Base-by-base conservation (phyloP, 495 filamentous ascomycete species). In the Aspergillus campestris region DNA sequence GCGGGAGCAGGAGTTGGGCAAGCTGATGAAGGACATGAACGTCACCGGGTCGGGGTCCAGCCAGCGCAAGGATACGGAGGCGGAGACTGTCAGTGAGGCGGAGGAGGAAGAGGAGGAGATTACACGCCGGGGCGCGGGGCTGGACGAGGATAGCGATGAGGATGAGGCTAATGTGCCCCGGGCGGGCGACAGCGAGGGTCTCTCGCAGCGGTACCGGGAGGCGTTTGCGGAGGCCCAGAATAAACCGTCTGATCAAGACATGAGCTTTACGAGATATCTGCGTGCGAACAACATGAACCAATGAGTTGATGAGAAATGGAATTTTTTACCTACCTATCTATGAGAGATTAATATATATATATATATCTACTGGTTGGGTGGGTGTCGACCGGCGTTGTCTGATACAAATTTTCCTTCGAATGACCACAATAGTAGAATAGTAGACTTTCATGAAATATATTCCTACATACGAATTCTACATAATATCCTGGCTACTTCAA, bases 1-100 rank as follows among this genome's bases (percentile, higher is more conserved):
- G 44, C 72, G 87, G 31, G 80, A 95, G 57, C 75, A 84, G 56
- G 90, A 97, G 58, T 67, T 97, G 33, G 83, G 84, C 18, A 87
- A 85, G 72, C 71, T 97, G 64, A 95, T 99, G 91, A 84, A 84
- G 58, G 92, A 91, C 51, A 91, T 99, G 86, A 76, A 78, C 30
- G 83, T 97, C 53, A 71, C 74, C 12, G 71, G 72, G 6, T 61
- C 69, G n/a, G 60, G 59, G 9, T 51, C 53, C 32, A 58, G 58
- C 40, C 59, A 58, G 24, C 48, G 43, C 15, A 50, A 55, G 43
- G 58, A 58, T 24, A 46, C 52, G 8, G 66, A 65, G 33, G 55
- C 66, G 15, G 73, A 74, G 50, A 75, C 73, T 32, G 64, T 75
- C 32, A 77, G 73, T 46, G 73, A 77, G 38, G 65, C 72, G 0